Conservation (phyloP, 257 asterid genomes). For the Fraxinus quadrangulata region DNA sequence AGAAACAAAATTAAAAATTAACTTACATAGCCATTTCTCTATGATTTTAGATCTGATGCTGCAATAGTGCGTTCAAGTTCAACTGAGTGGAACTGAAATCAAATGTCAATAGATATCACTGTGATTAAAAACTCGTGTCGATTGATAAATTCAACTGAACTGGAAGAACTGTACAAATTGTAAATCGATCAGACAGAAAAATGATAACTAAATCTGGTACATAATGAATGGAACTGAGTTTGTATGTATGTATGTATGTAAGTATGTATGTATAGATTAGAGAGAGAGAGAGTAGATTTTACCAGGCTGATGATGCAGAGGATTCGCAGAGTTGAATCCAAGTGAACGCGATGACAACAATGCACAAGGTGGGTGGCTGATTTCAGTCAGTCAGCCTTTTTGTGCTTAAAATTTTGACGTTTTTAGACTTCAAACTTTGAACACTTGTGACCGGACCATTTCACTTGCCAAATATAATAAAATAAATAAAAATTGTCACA, state of each 20-base stretch:
- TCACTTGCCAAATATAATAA: too few relatives aligned
- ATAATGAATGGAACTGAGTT: too few relatives aligned
- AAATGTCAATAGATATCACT: conserved; percentile 8
- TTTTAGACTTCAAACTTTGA: neutral
- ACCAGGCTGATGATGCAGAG: neutral
- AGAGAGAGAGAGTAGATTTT: neutral
- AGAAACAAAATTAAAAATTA: neutral
- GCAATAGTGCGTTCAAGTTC: conserved; percentile 10
- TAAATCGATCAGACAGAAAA: neutral
- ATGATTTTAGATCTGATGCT: conserved; percentile 23
- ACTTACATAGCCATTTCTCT: conserved; percentile 56
- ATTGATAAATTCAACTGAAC: conserved; percentile 4
- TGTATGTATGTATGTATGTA: too few relatives aligned
- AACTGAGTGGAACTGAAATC: conserved; percentile 30
- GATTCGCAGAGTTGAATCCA: neutral
- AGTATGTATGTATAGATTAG: too few relatives aligned
- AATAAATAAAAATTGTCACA: too few relatives aligned
- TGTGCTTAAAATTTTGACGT: neutral
- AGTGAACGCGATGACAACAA: neutral
- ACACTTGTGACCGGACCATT: neutral
- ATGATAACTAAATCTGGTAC: neutral
- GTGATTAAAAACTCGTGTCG: neutral
- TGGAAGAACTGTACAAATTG: neutral
- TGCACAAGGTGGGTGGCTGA: neutral
- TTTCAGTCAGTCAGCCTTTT: too few relatives aligned